phyloP scores from a whole-genome alignment of 768 basidiomycete species.

The Cyathus striatus region DNA sequence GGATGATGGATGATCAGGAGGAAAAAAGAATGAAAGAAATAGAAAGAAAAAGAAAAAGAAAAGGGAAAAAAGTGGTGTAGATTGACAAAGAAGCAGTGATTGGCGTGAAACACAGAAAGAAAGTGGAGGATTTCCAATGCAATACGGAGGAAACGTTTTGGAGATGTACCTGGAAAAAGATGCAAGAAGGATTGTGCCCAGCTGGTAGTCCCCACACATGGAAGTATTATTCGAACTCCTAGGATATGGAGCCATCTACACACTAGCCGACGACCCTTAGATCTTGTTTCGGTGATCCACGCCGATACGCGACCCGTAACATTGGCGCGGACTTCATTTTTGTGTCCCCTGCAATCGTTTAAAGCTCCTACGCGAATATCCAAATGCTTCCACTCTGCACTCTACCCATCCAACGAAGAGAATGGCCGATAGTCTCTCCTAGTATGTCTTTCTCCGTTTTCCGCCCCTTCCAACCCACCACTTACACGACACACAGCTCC shows the following conservation, averaged over 20 bases:
- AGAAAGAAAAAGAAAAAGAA: no score
- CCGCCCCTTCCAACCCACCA: conserved; percentile 9
- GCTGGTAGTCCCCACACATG: conserved; percentile 36
- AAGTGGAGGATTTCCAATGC: no score
- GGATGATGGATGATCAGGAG: no score
- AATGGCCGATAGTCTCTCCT: conserved; percentile 51
- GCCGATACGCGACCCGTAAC: conserved; percentile 38
- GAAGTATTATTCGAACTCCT: conserved; percentile 31
- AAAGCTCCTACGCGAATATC: conserved; percentile 48
- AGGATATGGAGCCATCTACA: conserved; percentile 37
- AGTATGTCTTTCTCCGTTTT: conserved; percentile 34
- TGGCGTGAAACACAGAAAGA: no score
- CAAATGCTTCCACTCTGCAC: conserved; percentile 27
- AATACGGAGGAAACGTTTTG: conserved; percentile 17
- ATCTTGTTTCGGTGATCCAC: conserved; percentile 64
- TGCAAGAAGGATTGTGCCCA: conserved; percentile 22
- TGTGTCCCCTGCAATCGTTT: conserved; percentile 32
- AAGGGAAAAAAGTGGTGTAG: no score
- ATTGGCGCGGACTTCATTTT: conserved; percentile 38
- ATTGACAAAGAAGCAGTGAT: no score
- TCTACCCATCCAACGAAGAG: conserved; percentile 32
- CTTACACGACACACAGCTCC: no score
- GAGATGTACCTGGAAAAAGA: conserved; percentile 34
- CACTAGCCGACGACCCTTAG: conserved; percentile 60
- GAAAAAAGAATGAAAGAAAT: no score